A percentile compares a stretch with the other conserved stretches of the same genome.
phyloP scores from a whole-genome alignment of 768 basidiomycete genomes.

The Tulasnella sp. region DNA sequence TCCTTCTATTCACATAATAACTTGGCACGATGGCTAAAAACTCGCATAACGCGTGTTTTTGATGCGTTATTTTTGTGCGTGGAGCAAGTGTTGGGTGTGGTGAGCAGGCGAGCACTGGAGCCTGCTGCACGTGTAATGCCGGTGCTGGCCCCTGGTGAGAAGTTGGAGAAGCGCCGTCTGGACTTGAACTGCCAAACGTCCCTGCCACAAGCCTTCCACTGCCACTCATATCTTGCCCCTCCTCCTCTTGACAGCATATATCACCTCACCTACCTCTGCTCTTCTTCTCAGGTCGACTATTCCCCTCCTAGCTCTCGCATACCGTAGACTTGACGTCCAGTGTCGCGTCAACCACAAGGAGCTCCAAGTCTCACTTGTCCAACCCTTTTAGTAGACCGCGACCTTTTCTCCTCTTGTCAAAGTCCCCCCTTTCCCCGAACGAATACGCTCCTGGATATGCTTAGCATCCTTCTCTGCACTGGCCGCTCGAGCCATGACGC shows the following conservation, averaged over 20 bases:
- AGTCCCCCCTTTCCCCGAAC: constrained; percentile 8
- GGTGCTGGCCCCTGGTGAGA: background rate
- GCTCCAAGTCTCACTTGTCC: background rate
- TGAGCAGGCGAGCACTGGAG: background rate
- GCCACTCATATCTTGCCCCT: background rate
- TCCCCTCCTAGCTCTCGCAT: background rate
- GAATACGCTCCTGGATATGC: constrained; percentile 19
- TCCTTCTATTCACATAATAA: background rate
- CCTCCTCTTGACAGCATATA: background rate
- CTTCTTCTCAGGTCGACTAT: background rate
- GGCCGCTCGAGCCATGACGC: constrained; percentile 21
- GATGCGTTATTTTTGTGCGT: background rate
- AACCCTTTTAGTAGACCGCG: background rate
- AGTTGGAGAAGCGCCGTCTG: background rate
- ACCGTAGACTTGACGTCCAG: background rate
- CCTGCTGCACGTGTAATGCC: background rate
- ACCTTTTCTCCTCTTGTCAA: background rate
- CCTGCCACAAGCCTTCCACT: background rate
- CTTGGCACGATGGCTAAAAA: background rate
- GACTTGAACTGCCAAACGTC: background rate
- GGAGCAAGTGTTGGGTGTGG: background rate
- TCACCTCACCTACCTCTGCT: background rate
- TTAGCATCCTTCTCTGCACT: constrained; percentile 22
- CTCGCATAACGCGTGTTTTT: background rate
- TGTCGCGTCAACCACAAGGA: background rate